phyloP scores from a whole-genome alignment of 2,329 filamentous ascomycete genomes.

The Colletotrichum higginsianum region DNA sequence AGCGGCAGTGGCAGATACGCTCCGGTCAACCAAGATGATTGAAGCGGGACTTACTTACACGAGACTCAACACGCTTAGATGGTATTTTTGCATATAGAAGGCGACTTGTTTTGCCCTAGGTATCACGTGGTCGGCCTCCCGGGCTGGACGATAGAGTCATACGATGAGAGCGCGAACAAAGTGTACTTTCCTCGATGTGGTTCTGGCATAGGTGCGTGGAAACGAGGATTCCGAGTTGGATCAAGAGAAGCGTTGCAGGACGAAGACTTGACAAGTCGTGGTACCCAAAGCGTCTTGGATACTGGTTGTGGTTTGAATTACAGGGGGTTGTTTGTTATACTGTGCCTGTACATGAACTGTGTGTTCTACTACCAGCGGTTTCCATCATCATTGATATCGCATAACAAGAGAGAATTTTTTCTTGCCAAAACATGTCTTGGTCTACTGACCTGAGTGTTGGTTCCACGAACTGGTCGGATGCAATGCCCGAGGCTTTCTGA shows the following conservation, averaged over 20 bases:
- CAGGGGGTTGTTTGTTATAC: neutral
- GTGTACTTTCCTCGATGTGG: constrained; percentile 4
- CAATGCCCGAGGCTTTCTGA: too few relatives aligned
- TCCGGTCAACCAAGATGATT: constrained; percentile 59
- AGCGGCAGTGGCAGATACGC: constrained; percentile 55
- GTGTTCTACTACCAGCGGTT: constrained; percentile 13
- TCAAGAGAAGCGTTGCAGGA: constrained; percentile 29
- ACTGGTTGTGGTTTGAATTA: constrained; percentile 2
- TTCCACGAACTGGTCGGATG: neutral
- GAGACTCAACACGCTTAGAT: constrained; percentile 35
- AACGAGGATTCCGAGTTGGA: constrained; percentile 14
- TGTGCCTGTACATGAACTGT: constrained; percentile 29
- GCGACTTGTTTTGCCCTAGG: constrained; percentile 40
- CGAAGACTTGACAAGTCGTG: constrained; percentile 1
- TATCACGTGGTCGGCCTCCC: constrained; percentile 8
- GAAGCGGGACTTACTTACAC: constrained; percentile 27
- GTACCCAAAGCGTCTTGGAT: constrained; percentile 1
- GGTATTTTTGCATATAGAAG: constrained; percentile 57
- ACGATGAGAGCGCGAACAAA: constrained; percentile 14
- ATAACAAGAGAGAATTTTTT: constrained; percentile 1
- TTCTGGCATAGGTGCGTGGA: constrained; percentile 1
- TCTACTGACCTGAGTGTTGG: too few relatives aligned
- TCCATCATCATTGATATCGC: constrained; percentile 8
- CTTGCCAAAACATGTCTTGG: neutral
- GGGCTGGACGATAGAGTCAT: constrained; percentile 24